These are phyloP conservation scores for Micromonas pusilla DNA, from an alignment of 139 green algal genomes.

Conservation along the genomic window DNA sequence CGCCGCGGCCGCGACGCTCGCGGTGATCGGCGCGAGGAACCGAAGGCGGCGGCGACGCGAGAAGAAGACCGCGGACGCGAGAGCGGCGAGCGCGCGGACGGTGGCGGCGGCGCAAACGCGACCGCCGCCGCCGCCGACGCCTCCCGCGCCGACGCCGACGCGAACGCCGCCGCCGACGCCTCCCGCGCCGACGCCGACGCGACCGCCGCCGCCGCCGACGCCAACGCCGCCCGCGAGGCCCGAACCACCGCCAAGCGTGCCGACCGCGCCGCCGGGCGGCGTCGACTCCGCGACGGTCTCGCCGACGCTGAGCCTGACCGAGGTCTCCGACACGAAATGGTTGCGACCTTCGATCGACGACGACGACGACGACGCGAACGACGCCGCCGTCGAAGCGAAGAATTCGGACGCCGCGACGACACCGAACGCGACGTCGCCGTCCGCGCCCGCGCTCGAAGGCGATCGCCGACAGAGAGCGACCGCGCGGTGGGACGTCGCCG, in stretches of 20 bases:
- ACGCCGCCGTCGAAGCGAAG: too few species aligned
- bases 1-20: too few species aligned
- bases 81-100: conserved; percentile 64
- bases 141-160: conserved; percentile 36
- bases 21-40: too few species aligned
- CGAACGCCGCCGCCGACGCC: background rate
- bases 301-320: background rate
- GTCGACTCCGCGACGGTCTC: background rate
- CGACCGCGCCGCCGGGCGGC: too few species aligned
- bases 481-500: background rate
- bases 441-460: too few species aligned
- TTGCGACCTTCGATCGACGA: too few species aligned
- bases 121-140: conserved; percentile 60
- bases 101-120: conserved; percentile 45
- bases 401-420: too few species aligned
- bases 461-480: background rate
- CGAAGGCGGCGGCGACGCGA: too few species aligned
- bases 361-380: too few species aligned
- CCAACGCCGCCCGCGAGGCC: background rate
- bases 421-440: too few species aligned
- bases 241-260: background rate
- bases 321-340: too few species aligned
- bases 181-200: background rate
- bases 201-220: background rate
- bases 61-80: too few species aligned